Evolutionary conservation across 257 asterid genomes (phyloP).

Genomic region (Solanum bulbocastanum): DNA sequence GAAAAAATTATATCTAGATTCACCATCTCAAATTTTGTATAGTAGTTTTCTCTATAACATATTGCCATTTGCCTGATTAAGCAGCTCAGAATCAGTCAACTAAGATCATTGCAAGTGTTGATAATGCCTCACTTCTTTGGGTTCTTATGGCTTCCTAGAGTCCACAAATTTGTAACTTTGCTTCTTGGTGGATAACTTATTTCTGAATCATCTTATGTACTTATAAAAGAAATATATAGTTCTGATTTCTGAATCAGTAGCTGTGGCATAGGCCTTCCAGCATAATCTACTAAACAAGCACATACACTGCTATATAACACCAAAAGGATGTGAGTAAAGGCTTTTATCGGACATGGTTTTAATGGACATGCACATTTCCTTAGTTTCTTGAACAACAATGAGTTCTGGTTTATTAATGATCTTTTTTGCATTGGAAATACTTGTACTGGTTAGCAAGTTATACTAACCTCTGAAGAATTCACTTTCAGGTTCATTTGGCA

Average conservation of each 20-base stretch:
- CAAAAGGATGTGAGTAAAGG: background rate
- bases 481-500: constrained; percentile 63
- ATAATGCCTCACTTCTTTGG: background rate
- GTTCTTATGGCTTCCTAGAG: background rate
- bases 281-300: background rate
- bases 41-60: background rate
- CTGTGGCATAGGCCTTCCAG: background rate
- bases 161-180: background rate
- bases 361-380: background rate
- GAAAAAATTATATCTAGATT: background rate
- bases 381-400: background rate
- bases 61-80: background rate
- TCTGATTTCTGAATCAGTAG: background rate
- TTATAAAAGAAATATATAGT: background rate
- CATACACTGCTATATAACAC: background rate
- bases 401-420: background rate
- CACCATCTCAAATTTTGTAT: background rate
- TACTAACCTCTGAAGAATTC: background rate
- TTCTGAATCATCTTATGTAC: background rate
- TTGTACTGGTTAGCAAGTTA: background rate
- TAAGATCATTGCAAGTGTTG: background rate
- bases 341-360: background rate
- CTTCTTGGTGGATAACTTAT: background rate
- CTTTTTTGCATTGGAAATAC: background rate
- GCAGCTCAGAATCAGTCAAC: background rate